A percentile compares a stretch with the other conserved stretches of the same genome.
phyloP scores from a whole-genome alignment of 192 early-diverging fungal species.

The Coemansia sp. region DNA sequence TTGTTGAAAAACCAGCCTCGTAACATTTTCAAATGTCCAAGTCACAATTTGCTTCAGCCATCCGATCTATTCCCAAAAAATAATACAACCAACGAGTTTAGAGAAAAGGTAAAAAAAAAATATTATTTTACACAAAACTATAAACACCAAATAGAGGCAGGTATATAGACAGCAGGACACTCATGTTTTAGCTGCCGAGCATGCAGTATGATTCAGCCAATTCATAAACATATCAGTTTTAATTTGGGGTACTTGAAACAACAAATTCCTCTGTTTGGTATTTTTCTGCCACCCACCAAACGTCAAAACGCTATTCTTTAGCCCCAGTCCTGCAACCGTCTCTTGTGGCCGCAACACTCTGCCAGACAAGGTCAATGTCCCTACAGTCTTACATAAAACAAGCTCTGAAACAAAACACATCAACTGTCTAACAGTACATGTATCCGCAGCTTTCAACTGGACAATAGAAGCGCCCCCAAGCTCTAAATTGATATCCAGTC shows the following conservation, averaged over 20 bases:
- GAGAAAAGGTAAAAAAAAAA: background rate
- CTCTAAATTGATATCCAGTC: background rate
- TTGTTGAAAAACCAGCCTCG: too few relatives aligned
- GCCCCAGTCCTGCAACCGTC: background rate
- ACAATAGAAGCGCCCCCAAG: background rate
- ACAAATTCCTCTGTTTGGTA: too few relatives aligned
- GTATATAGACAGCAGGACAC: background rate
- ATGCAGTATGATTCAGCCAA: background rate
- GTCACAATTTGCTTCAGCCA: too few relatives aligned
- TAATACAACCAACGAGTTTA: too few relatives aligned
- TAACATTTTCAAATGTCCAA: too few relatives aligned
- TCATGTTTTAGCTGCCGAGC: background rate
- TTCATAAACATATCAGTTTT: background rate
- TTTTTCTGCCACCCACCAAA: background rate
- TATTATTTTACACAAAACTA: background rate
- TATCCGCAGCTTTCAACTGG: background rate
- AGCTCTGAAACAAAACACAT: background rate
- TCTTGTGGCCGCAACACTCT: background rate
- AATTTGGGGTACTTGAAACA: background rate
- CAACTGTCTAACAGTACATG: background rate
- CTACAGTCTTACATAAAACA: background rate
- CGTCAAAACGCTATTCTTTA: background rate
- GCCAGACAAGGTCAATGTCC: background rate
- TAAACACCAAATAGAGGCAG: background rate
- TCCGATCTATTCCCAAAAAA: too few relatives aligned